Evolutionary conservation across 2,329 filamentous ascomycete genomes (phyloP), one percentile per base, ranked within the genome.

Genomic region (Purpureocillium lavendulum): DNA sequence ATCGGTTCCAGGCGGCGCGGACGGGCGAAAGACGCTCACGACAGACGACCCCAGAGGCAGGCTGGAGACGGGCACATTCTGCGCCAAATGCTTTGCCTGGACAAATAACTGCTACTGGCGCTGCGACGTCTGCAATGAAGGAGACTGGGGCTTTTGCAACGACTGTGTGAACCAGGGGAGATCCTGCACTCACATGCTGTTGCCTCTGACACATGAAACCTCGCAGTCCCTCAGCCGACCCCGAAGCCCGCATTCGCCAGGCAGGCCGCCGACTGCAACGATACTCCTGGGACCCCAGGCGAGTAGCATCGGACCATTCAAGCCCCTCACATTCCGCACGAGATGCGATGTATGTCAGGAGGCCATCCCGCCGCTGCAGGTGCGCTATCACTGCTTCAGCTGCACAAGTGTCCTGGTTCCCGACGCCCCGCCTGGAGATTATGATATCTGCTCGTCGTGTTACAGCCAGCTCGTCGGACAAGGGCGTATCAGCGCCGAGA

Each of bases 121-220:
- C 45, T 97, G 90, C 58, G 78, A 84, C 43, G 59, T 73, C 18
- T 97, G 90, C 63, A 95, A 95, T 51, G 80, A 92, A 45, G 90
- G 87, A 5, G 89, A 94, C 54, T 97, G 89, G 89, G 90, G 90
- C 0, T 96, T 87, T 57, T 97, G 90, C 62, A 87, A 89, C 51
- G 66, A 73, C 44, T 97, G 90, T 49, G 87, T 95, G 24, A 89
- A 90, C 43, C 80, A 82, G 57, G 88, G 87, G 13, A 73, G 73
- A 43, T 84, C 80, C 43, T 97, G 90, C 61, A 84, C 81, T 0
- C 90, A 97, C 54, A 72, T 84, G 7, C 69, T 97, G 1, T 67
- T 94, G 1, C 87, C 89, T 0, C 67, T 94, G 33, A 76, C 80
- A 1, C 82, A 87, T 48, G 69, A 75, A 33, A 58, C 65, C 21